Evolutionary conservation across 2,329 filamentous ascomycete genomes (phyloP).

Genomic region (Ophiostoma australiae): DNA sequence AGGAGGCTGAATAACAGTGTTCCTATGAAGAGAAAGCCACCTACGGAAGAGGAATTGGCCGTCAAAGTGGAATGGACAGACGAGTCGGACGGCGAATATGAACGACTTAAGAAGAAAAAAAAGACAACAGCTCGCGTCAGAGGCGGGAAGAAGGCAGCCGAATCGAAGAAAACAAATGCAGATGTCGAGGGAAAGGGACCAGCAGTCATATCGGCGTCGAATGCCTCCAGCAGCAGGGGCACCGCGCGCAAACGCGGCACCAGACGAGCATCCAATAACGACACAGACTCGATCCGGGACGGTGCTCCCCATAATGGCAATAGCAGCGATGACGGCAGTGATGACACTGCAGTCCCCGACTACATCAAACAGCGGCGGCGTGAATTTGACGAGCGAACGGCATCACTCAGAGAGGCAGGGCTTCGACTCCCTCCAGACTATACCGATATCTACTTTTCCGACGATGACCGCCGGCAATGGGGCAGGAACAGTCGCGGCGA

Average conservation of each 20-base stretch:
- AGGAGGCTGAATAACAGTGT: too few relatives aligned
- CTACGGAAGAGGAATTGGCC: constrained; percentile 38
- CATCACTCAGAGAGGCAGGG: constrained; percentile 59
- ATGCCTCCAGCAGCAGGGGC: constrained; percentile 15
- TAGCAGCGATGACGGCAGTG: constrained; percentile 30
- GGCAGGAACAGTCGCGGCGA: constrained; percentile 16
- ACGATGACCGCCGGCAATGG: constrained; percentile 41
- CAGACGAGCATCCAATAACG: background rate
- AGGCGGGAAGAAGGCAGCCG: constrained; percentile 29
- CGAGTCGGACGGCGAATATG: constrained; percentile 57
- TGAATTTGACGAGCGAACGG: constrained; percentile 61
- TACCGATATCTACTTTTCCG: constrained; percentile 69
- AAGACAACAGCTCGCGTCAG: constrained; percentile 38
- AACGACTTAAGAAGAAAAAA: constrained; percentile 45
- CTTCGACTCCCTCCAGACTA: constrained; percentile 74
- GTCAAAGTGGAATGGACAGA: constrained; percentile 46
- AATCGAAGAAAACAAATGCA: constrained; percentile 39
- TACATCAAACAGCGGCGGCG: constrained; percentile 65
- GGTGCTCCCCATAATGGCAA: constrained; percentile 19
- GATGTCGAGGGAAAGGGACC: constrained; percentile 43
- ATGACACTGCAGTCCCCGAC: constrained; percentile 56
- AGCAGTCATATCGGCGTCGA: background rate
- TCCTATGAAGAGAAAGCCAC: background rate
- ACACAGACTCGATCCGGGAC: constrained; percentile 7
- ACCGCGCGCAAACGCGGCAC: constrained; percentile 28